phyloP scores from a whole-genome alignment of 2,329 filamentous ascomycete species.

The Verticillium nonalfalfae region DNA sequence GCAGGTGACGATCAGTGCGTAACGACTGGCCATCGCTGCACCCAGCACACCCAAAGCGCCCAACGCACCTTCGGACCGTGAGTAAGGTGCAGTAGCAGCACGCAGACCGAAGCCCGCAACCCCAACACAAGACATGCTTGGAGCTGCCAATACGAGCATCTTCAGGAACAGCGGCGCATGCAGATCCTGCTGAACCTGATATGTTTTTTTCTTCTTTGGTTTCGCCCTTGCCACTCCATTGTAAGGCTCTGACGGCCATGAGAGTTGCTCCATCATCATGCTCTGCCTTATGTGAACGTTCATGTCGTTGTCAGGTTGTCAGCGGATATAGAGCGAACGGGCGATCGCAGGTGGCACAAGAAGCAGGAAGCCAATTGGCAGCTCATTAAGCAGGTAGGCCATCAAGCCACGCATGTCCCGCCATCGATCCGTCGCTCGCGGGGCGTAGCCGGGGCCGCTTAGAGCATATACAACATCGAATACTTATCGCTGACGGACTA shows the following conservation, averaged over 20 bases:
- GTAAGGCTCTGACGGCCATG: not conserved
- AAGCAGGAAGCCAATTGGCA: too few species aligned
- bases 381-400: too few species aligned
- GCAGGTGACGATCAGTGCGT: not conserved
- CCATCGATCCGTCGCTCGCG: too few species aligned
- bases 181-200: not conserved
- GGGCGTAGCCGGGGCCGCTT: too few species aligned
- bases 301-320: not conserved
- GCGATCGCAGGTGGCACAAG: not conserved
- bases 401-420: too few species aligned
- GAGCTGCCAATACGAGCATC: not conserved
- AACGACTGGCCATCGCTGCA: not conserved
- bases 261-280: not conserved
- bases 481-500: too few species aligned
- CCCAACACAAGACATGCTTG: not conserved
- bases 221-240: too few species aligned
- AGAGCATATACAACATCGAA: too few species aligned
- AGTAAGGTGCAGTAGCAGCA: not conserved
- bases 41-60: not conserved
- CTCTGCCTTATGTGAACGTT: not conserved
- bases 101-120: not conserved
- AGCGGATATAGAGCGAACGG: not conserved
- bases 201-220: not conserved
- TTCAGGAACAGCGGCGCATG: not conserved
- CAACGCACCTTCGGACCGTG: not conserved